Conservation (phyloP, 2,329 filamentous ascomycete species). For the Epichloe gansuensis region DNA sequence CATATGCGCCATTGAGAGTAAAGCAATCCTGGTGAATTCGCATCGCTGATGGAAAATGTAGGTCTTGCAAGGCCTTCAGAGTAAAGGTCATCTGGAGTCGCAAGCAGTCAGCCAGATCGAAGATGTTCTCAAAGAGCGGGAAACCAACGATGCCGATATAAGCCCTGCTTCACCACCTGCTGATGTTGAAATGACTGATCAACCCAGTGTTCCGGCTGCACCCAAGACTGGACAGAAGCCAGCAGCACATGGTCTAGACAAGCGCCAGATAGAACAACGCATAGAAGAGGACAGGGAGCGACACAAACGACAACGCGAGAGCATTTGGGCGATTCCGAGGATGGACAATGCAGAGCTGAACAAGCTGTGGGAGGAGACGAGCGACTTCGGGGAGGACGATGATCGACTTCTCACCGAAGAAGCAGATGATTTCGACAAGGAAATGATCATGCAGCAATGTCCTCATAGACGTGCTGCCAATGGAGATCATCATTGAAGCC, state of each 20-base stretch:
- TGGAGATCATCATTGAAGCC: constrained; percentile 14
- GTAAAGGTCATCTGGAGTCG: constrained; percentile 58
- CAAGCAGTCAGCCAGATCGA: constrained; percentile 71
- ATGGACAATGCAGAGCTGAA: constrained; percentile 55
- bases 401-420: constrained; percentile 67
- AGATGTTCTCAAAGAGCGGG: constrained; percentile 68
- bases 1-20: no score
- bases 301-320: constrained; percentile 83
- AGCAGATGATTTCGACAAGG: constrained; percentile 31
- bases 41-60: constrained; percentile 15
- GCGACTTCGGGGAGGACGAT: constrained; percentile 80
- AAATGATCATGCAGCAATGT: constrained; percentile 29
- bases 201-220: constrained; percentile 28
- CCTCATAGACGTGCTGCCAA: constrained; percentile 23
- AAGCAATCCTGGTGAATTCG: neutral
- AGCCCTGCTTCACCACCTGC: constrained; percentile 38
- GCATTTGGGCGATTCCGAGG: constrained; percentile 75
- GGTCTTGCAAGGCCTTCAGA: constrained; percentile 57
- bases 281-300: constrained; percentile 95
- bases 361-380: constrained; percentile 76
- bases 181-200: constrained; percentile 27
- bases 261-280: constrained; percentile 82
- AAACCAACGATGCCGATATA: constrained; percentile 47
- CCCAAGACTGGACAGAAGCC: constrained; percentile 21
- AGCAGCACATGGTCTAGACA: constrained; percentile 46